phyloP scores from a whole-genome alignment of 148 eudicot genomes.

The Rhododendron henanense region DNA sequence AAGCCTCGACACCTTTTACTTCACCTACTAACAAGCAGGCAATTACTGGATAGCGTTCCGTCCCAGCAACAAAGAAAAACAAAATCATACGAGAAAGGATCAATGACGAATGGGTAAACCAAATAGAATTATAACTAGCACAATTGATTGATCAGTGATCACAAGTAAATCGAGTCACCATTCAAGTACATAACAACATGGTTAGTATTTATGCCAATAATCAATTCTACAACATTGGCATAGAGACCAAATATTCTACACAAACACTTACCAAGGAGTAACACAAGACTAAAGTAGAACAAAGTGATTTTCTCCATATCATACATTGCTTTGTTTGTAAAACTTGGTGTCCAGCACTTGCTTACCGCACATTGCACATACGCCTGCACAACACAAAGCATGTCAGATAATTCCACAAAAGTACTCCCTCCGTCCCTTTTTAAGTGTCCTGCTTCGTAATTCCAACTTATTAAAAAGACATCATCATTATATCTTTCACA shows the following conservation, averaged over 20 bases:
- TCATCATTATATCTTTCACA: too few species aligned
- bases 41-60: background rate
- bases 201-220: background rate
- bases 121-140: background rate
- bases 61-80: background rate
- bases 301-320: constrained; percentile 12
- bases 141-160: background rate
- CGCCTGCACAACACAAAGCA: constrained; percentile 53
- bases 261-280: too few species aligned
- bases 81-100: background rate
- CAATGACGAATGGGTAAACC: background rate
- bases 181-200: background rate
- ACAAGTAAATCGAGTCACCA: background rate
- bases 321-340: constrained; percentile 98
- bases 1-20: background rate
- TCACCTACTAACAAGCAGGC: background rate
- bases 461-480: too few species aligned
- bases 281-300: background rate
- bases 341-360: constrained; percentile 92
- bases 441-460: too few species aligned
- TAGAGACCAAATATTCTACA: background rate
- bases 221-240: background rate
- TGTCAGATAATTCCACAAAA: constrained; percentile 6
- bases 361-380: constrained; percentile 99
- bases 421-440: too few species aligned